Evolutionary conservation across 1,139 yeast genomes (phyloP).

Genomic region (Meyerozyma sp.): DNA sequence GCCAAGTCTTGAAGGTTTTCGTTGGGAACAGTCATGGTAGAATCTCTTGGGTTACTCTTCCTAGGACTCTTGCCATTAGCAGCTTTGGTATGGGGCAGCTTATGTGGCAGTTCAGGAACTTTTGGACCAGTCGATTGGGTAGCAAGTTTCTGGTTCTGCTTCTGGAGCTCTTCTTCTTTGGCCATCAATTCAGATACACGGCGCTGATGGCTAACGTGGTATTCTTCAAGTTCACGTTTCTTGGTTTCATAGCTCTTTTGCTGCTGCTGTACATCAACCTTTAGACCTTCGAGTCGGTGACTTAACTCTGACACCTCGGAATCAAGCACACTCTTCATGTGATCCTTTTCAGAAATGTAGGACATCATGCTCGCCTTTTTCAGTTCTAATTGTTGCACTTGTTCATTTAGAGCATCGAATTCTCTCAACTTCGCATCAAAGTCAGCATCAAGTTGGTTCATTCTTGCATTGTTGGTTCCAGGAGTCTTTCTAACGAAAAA

Average conservation of each 20-base stretch:
- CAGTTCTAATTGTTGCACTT: background rate
- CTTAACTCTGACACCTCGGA: background rate
- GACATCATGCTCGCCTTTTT: background rate
- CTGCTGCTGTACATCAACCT: background rate
- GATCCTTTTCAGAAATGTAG: background rate
- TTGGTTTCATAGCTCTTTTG: background rate
- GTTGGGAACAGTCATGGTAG: conserved; percentile 1
- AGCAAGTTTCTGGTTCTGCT: background rate
- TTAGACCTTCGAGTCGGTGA: background rate
- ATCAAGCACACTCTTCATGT: background rate
- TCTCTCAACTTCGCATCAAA: conserved; percentile 6
- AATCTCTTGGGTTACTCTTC: conserved; percentile 3
- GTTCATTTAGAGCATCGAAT: background rate
- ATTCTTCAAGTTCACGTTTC: background rate
- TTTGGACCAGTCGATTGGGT: background rate
- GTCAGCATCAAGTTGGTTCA: conserved; percentile 6
- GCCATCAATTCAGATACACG: background rate
- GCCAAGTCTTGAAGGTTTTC: conserved; percentile 40
- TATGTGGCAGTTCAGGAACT: background rate
- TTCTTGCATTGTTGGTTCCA: conserved; percentile 3
- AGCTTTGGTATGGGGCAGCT: background rate
- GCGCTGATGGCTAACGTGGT: background rate
- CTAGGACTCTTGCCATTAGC: background rate
- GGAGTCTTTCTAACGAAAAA: conserved; percentile 27
- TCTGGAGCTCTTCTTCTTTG: background rate